A percentile compares a stretch with the other conserved stretches of the same genome.
These are phyloP conservation scores for Fusarium avenaceum DNA, from an alignment of 2,329 filamentous ascomycete species.

Conservation along the genomic window DNA sequence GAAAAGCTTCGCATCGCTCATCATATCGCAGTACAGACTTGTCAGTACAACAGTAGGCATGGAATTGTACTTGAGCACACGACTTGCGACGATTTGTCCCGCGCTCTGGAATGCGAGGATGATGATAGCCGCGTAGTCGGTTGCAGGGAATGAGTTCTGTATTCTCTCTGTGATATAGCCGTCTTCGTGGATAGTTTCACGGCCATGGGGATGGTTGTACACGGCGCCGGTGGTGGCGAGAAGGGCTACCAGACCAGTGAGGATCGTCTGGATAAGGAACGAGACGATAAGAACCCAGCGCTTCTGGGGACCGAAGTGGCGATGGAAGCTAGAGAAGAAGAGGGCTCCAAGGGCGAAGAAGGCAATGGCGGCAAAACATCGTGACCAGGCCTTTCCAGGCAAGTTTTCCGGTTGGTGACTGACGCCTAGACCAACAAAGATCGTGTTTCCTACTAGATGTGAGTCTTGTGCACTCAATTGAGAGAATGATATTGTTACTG, in stretches of 20 bases:
- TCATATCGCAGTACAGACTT: constrained; percentile 49
- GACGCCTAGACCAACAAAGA: constrained; percentile 47
- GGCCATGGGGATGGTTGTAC: constrained; percentile 35
- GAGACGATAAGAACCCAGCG: constrained; percentile 46
- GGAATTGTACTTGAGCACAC: constrained; percentile 48
- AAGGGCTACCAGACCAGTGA: constrained; percentile 46
- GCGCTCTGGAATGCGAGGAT: constrained; percentile 49
- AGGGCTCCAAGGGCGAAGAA: constrained; percentile 46
- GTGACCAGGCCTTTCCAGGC: constrained; percentile 47
- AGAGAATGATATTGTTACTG: background rate
- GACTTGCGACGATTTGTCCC: constrained; percentile 46
- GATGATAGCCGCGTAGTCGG: constrained; percentile 45
- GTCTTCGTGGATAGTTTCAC: constrained; percentile 29
- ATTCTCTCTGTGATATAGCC: constrained; percentile 45
- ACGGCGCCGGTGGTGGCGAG: constrained; percentile 47
- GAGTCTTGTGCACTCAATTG: background rate
- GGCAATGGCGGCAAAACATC: constrained; percentile 48
- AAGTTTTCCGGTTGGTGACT: constrained; percentile 48
- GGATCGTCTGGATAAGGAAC: constrained; percentile 40
- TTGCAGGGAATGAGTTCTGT: constrained; percentile 40
- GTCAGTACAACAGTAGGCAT: constrained; percentile 49
- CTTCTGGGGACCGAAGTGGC: constrained; percentile 46
- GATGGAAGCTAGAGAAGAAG: constrained; percentile 49
- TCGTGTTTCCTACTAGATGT: constrained; percentile 45
- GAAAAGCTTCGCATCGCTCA: constrained; percentile 48